These are phyloP conservation scores for Naganishia sp. DNA, from an alignment of 1,284 basidiomycete species.

Conservation along the genomic window DNA sequence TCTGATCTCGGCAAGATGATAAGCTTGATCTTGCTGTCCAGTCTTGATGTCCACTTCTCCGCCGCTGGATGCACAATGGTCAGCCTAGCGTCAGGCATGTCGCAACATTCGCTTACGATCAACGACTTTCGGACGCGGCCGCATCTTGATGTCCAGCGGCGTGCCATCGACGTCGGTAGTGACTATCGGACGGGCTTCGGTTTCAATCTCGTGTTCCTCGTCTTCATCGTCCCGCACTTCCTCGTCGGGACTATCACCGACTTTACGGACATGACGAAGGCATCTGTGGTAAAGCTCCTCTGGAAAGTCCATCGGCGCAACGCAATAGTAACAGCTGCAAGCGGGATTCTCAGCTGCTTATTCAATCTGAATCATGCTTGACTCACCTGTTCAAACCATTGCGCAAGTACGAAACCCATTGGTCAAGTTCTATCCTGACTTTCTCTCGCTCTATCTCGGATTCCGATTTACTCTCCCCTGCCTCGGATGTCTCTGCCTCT, in stretches of 20 bases:
- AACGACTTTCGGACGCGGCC: slow-evolving; percentile 13
- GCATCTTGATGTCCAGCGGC: slow-evolving; percentile 21
- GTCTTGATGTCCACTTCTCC: slow-evolving; percentile 33
- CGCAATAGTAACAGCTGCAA: slow-evolving; percentile 94
- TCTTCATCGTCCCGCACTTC: slow-evolving; percentile 22
- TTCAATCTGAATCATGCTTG: background rate
- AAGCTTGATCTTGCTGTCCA: slow-evolving; percentile 35
- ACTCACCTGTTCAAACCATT: slow-evolving; percentile 47
- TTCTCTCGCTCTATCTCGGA: slow-evolving; percentile 32
- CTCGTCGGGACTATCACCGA: slow-evolving; percentile 58
- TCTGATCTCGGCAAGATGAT: slow-evolving; percentile 56
- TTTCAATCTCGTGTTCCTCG: slow-evolving; percentile 24
- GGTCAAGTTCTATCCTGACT: slow-evolving; percentile 46
- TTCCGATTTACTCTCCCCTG: slow-evolving; percentile 38
- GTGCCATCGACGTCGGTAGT: slow-evolving; percentile 22
- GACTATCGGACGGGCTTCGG: slow-evolving; percentile 2
- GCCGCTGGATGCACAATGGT: background rate
- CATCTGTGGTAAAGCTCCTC: slow-evolving; percentile 93
- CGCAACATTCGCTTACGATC: slow-evolving; percentile 13
- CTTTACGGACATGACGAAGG: slow-evolving; percentile 73
- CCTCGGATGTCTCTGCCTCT: slow-evolving; percentile 41
- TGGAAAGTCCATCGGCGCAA: slow-evolving; percentile 81
- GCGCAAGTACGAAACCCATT: slow-evolving; percentile 48
- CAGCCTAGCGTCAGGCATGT: background rate
- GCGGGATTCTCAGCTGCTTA: slow-evolving; percentile 57